phyloP scores from a whole-genome alignment of 148 eudicot species.

The Nepenthes gracilis region DNA sequence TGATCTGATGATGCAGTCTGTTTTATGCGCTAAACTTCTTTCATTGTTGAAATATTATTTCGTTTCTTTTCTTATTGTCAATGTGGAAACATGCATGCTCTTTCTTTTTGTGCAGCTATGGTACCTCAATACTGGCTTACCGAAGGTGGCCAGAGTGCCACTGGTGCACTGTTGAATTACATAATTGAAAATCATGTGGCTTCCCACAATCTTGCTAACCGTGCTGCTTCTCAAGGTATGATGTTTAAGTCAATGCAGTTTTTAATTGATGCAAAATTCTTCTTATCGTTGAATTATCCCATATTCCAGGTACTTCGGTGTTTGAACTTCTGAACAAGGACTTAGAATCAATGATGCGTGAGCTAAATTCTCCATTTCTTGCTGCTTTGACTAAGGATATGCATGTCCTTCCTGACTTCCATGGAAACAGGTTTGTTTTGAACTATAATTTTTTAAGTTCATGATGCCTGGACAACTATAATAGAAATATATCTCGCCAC shows the following conservation, averaged over 20 bases:
- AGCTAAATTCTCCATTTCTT: conserved; percentile 45
- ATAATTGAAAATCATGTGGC: conserved; percentile 75
- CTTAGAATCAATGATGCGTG: conserved; percentile 58
- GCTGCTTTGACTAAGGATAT: conserved; percentile 75
- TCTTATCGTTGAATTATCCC: not conserved
- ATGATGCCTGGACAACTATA: conserved; percentile 1
- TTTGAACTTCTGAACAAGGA: conserved; percentile 69
- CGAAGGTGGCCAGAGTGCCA: conserved; percentile 99
- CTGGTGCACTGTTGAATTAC: conserved; percentile 84
- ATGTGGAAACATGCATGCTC: not conserved
- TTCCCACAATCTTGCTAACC: conserved; percentile 73
- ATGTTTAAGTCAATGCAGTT: not conserved
- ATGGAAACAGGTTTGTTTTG: conserved; percentile 73
- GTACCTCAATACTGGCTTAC: conserved; percentile 95
- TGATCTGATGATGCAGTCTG: no score
- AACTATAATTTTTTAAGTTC: not conserved
- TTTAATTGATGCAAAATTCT: not conserved
- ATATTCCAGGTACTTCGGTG: conserved; percentile 50
- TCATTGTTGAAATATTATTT: no score
- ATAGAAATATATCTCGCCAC: not conserved
- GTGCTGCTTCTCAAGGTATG: conserved; percentile 89
- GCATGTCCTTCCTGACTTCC: conserved; percentile 93
- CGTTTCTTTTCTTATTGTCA: no score
- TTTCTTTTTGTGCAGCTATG: conserved; percentile 45
- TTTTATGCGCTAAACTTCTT: no score